Base-by-base conservation (phyloP, 176 grass and related monocot species). In the Phyllostachys edulis region DNA sequence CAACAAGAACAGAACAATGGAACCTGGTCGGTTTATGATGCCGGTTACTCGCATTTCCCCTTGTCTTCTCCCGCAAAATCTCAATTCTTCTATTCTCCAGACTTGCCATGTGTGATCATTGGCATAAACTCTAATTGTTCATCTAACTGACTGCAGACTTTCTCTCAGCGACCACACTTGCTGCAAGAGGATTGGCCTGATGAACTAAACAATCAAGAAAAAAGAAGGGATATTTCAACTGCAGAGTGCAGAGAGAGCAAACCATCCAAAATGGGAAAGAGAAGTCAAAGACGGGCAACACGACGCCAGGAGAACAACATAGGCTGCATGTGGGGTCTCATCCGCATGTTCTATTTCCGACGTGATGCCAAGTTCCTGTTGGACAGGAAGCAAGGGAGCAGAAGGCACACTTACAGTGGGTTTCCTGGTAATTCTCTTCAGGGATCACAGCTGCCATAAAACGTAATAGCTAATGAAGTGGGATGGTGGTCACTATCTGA, bases 321-420 rank as follows among this genome's bases (percentile, higher is more conserved):
- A 13, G 91, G 95, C 21, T 98, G 95, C 76, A 87, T 95, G 71
- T 82, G 91, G 87, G 86, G 96, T 46, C 79, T 99, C 71, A 90
- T 99, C 81, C 81, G 78, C 70, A 87, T 99, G 75, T 87, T 99
- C 79, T 84, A 94, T 77, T 94, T 90, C 84, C 77, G 70, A 32
- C 51, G 63, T 8, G 87, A 94, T 34, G 74, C 91, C 24, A 99
- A 88, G 87, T 78, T 96, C 59, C 88, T 96, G 55, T 47, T 93
- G 71, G 84, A 93, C 78, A 78, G 70, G 42, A 95, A 88, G 69
- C 85, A 92, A 73, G 89, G 90, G 49, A 90, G 81, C 63, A 88
- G 9, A 75, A 82, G 85, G 51, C 87, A 81, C 34, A 61, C 34
- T 51, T 87, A 87, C 75, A 37, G 20, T 4, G 62, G 9, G 2